These are phyloP conservation scores for Rhizopogon vinicolor DNA, from an alignment of 768 basidiomycete species.

Conservation along the genomic window DNA sequence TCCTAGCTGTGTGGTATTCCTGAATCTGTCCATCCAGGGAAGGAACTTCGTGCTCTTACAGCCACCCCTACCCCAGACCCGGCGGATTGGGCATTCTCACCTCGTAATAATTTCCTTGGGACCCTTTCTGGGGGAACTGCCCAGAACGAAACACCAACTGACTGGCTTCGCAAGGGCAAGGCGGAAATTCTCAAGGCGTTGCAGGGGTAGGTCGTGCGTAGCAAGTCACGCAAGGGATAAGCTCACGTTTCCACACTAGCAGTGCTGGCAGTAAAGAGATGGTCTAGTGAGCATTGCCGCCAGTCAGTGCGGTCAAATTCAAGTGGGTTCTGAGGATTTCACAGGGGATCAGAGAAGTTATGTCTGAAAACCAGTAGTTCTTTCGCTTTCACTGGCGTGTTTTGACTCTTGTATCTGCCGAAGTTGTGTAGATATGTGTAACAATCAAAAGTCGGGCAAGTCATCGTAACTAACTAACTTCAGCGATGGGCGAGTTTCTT, in stretches of 20 bases:
- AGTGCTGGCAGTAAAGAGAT: not conserved
- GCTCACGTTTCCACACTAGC: not conserved
- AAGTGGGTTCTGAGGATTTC: too few species aligned
- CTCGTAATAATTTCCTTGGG: constrained; percentile 34
- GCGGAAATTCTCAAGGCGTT: not conserved
- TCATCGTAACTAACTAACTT: too few species aligned
- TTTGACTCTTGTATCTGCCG: too few species aligned
- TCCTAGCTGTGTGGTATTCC: not conserved
- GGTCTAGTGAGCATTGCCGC: not conserved
- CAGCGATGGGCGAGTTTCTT: too few species aligned
- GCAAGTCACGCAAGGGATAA: not conserved
- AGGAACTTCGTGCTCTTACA: constrained; percentile 60
- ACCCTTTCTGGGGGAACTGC: not conserved
- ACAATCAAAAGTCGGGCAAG: too few species aligned
- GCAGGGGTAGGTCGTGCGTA: not conserved
- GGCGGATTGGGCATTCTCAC: constrained; percentile 52
- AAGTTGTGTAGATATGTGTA: too few species aligned
- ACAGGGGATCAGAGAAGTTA: too few species aligned
- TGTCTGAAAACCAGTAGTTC: too few species aligned
- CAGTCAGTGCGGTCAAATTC: not conserved
- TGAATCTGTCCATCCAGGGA: constrained; percentile 27
- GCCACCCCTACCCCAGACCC: constrained; percentile 54
- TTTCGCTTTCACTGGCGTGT: too few species aligned
- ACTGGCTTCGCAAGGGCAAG: not conserved
- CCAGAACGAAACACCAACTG: not conserved